Evolutionary conservation across 371 early-diverging fungal species (phyloP).

Genomic region (Rozella allomycis): DNA sequence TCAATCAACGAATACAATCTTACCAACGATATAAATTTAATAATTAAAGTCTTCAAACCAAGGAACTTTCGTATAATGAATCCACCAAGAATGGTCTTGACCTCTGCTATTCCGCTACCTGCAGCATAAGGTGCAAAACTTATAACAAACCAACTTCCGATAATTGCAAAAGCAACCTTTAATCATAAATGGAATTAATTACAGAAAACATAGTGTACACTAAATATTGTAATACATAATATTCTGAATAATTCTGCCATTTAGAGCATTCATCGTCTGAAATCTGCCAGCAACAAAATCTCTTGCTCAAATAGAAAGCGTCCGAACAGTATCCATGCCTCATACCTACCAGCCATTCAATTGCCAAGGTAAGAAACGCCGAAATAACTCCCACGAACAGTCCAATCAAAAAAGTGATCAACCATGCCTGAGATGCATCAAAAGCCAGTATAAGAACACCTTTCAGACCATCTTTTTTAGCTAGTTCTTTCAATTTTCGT

Average conservation of each 20-base stretch:
- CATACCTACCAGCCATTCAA: conserved; percentile 53
- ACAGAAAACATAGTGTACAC: conserved; percentile 19
- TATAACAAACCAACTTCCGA: conserved; percentile 25
- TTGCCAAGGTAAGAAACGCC: conserved; percentile 51
- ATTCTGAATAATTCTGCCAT: conserved; percentile 19
- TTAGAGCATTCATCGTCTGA: conserved; percentile 2
- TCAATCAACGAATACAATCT: no score
- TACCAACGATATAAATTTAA: no score
- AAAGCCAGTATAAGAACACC: conserved; percentile 33
- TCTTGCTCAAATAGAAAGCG: conserved; percentile 56
- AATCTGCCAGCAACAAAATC: conserved; percentile 68
- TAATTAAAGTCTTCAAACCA: conserved; percentile 54
- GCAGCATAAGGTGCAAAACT: conserved; percentile 59
- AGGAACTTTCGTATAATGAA: conserved; percentile 75
- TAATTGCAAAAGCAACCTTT: conserved; percentile 11
- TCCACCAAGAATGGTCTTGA: conserved; percentile 80
- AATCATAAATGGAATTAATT: conserved; percentile 7
- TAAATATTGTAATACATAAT: conserved; percentile 4
- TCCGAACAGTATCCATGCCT: conserved; percentile 63
- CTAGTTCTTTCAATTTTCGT: conserved; percentile 28
- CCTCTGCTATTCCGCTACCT: conserved; percentile 82
- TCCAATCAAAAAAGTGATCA: conserved; percentile 25
- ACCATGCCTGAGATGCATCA: conserved; percentile 71
- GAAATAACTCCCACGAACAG: conserved; percentile 51
- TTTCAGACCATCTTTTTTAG: conserved; percentile 27